Conservation (phyloP, 2,329 filamentous ascomycete genomes). For the Graphilbum sp. region DNA sequence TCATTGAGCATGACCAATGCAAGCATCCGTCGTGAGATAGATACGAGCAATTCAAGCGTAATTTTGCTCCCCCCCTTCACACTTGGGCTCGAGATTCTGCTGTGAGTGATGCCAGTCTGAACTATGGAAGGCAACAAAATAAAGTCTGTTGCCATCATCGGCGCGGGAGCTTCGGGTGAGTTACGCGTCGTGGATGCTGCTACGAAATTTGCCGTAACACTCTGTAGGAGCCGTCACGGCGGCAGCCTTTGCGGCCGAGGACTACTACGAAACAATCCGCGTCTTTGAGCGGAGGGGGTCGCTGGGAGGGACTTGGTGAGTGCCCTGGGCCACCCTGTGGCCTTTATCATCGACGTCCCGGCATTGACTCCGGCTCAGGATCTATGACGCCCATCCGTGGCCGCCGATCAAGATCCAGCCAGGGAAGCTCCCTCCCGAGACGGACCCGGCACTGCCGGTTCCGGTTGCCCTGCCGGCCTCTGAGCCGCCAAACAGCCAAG, state of each 20-base stretch:
- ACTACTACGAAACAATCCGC: slow-evolving; percentile 23
- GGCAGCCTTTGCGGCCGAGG: slow-evolving; percentile 27
- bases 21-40: too few relatives aligned
- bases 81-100: too few relatives aligned
- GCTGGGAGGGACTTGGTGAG: slow-evolving; percentile 28
- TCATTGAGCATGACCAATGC: too few relatives aligned
- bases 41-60: too few relatives aligned
- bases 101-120: too few relatives aligned
- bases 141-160: slow-evolving; percentile 7
- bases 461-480: slow-evolving; percentile 24
- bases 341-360: too few relatives aligned
- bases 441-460: slow-evolving; percentile 27
- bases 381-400: slow-evolving; percentile 29
- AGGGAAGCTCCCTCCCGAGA: slow-evolving; percentile 26
- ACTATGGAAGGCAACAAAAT: too few relatives aligned
- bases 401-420: slow-evolving; percentile 19
- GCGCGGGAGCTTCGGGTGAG: slow-evolving; percentile 8
- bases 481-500: slow-evolving; percentile 22
- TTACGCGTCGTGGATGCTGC: neutral
- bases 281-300: slow-evolving; percentile 27
- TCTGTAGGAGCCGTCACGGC: slow-evolving; percentile 28
- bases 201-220: neutral
- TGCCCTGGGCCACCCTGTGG: neutral
- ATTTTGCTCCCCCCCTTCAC: too few relatives aligned
- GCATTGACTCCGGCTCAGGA: too few relatives aligned